Evolutionary conservation across 2,329 filamentous ascomycete genomes (phyloP).

Genomic region (Triangularia verruculosa): DNA sequence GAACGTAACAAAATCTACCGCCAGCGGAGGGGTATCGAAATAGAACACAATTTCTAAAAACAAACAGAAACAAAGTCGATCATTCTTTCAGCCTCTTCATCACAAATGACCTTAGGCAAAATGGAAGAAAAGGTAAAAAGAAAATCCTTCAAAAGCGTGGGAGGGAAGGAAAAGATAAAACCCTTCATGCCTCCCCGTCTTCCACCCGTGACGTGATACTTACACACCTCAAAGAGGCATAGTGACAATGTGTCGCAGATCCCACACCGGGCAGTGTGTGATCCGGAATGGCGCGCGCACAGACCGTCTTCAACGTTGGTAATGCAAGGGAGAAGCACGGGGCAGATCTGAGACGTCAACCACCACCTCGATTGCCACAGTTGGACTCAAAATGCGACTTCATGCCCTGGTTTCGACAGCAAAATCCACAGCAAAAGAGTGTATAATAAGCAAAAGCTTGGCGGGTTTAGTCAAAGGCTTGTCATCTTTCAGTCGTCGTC

Average conservation of each 20-base stretch:
- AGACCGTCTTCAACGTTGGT: conserved; percentile 9
- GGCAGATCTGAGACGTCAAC: conserved; percentile 1
- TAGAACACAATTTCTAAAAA: conserved; percentile 11
- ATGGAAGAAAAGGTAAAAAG: conserved; percentile 20
- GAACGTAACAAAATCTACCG: conserved; percentile 12
- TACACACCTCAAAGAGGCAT: background rate
- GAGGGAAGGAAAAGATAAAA: conserved; percentile 15
- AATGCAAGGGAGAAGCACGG: background rate
- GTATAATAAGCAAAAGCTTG: background rate
- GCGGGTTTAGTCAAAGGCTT: background rate
- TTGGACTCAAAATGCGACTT: background rate
- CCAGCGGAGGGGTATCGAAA: conserved; percentile 22
- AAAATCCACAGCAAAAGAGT: background rate
- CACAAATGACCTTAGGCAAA: conserved; percentile 24
- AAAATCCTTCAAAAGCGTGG: conserved; percentile 16
- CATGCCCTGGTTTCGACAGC: background rate
- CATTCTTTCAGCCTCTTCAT: conserved; percentile 28
- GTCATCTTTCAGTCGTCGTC: background rate
- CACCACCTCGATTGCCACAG: too few relatives aligned
- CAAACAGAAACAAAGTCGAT: conserved; percentile 22
- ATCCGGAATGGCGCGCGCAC: conserved; percentile 21
- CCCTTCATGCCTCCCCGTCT: background rate
- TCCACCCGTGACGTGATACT: background rate
- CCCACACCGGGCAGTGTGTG: conserved; percentile 11
- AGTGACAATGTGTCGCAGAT: conserved; percentile 12